phyloP scores from a whole-genome alignment of 306 rosid genomes.

The Erythrophleum fordii region DNA sequence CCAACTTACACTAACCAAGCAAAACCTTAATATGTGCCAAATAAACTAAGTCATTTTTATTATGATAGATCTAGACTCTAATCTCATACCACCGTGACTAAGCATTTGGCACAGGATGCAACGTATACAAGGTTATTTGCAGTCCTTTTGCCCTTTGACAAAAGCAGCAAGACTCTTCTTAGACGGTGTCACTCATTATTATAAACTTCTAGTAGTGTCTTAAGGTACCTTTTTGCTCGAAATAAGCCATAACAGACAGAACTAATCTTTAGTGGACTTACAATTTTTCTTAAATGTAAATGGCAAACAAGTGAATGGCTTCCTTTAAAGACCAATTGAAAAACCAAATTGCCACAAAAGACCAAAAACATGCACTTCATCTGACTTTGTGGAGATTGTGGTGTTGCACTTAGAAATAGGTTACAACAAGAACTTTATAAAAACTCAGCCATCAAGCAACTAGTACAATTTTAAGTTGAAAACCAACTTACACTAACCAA shows the following conservation, averaged over 20 bases:
- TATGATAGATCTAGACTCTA: background rate
- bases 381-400: background rate
- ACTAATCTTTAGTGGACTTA: background rate
- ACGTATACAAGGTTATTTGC: background rate
- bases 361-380: background rate
- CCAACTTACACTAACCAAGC: background rate
- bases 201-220: background rate
- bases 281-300: background rate
- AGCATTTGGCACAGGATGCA: background rate
- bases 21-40: background rate
- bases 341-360: background rate
- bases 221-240: background rate
- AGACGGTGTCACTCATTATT: too few relatives aligned
- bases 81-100: background rate
- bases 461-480: background rate
- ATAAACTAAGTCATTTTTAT: constrained; percentile 3
- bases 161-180: background rate
- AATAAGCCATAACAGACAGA: background rate
- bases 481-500: background rate
- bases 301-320: background rate
- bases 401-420: background rate
- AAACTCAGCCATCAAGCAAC: background rate
- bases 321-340: background rate
- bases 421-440: too few relatives aligned
- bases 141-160: background rate